These are phyloP conservation scores for Chlamydomonas urium DNA, from an alignment of 139 green algal species.

Conservation along the genomic window DNA sequence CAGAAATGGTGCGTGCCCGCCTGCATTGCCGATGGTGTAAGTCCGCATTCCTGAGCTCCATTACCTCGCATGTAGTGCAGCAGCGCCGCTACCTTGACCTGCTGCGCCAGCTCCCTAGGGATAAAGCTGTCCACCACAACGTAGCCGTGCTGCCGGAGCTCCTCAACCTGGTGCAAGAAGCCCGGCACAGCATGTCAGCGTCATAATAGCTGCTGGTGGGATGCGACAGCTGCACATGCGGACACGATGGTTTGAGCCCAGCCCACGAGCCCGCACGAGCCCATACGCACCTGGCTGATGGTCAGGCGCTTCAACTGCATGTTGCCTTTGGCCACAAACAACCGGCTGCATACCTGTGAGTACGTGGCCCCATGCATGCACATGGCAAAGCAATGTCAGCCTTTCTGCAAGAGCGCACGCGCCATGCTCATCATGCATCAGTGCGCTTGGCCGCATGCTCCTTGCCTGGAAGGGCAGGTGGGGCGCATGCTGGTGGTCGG, in stretches of 20 bases:
- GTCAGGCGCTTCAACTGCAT: slow-evolving; percentile 29
- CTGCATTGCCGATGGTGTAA: too few relatives aligned
- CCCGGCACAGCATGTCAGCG: too few relatives aligned
- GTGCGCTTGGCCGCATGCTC: not conserved
- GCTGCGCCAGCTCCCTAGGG: slow-evolving; percentile 20
- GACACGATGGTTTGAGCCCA: too few relatives aligned
- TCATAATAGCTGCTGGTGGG: not conserved
- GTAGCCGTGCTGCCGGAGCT: slow-evolving; percentile 41
- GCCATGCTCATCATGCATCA: not conserved
- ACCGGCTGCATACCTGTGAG: slow-evolving; percentile 38
- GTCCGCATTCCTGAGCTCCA: too few relatives aligned
- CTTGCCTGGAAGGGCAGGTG: not conserved
- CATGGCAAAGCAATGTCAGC: not conserved
- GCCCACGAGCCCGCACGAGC: too few relatives aligned
- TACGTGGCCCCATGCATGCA: not conserved
- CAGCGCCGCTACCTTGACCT: slow-evolving; percentile 4
- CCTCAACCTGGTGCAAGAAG: slow-evolving; percentile 21
- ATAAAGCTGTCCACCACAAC: slow-evolving; percentile 43
- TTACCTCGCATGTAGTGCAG: slow-evolving; percentile 9
- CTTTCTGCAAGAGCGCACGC: not conserved
- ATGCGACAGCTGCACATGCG: too few relatives aligned
- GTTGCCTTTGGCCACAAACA: slow-evolving; percentile 14
- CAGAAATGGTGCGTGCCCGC: too few relatives aligned
- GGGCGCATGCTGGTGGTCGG: not conserved
- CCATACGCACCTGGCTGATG: slow-evolving; percentile 16